Evolutionary conservation across 306 rosid species (phyloP), one percentile per base, ranked within the genome.

Genomic region (Trifolium pratense): DNA sequence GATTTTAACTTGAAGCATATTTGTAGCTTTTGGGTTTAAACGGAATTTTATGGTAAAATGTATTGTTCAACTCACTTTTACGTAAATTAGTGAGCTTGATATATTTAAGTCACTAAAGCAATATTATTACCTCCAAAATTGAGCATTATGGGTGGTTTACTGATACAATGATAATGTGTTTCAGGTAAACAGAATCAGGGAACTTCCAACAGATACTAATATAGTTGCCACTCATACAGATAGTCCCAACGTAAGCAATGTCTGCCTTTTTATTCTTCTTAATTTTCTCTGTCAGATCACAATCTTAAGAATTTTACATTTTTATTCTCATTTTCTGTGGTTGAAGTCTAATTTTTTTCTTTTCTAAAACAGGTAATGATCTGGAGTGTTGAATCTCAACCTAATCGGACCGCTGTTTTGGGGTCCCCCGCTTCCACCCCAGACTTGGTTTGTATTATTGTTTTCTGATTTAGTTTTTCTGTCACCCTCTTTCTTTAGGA

Each of bases 121-220:
- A 16, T 16, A 17, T 49, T 49, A 43, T n/a, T 7, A 49, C 56
- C 21, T 14, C 21, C 21, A 16, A 49, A 7, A 49, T n/a, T 78
- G 53, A 23, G 37, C 59, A 26, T 46, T 32, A 36, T 25, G 14
- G 11, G 21, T 32, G 66, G 26, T n/a, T 60, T 31, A n/a, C 34
- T 56, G 4, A 3, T 64, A 32, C 32, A 45, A 4, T 16, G 18
- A 40, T 66, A 39, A 52, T 0, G 5, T 53, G 73, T 85, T 76
- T 75, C 88, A 94, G 99, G 97, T 94, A 18, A 94, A 94, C 83
- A 89, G 99, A 82, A 94, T 94, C 58, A 87, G 99, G 89, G 99
- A 94, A 63, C 90, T 94, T 32, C 90, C 90, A 0, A 90, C 89
- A 82, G 79, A 94, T 79, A 83, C 77, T 36, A 86, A 85, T 68